A percentile compares a stretch with the other conserved stretches of the same genome.
Conservation (phyloP, 2,329 filamentous ascomycete species). For the Talaromyces piceae region DNA sequence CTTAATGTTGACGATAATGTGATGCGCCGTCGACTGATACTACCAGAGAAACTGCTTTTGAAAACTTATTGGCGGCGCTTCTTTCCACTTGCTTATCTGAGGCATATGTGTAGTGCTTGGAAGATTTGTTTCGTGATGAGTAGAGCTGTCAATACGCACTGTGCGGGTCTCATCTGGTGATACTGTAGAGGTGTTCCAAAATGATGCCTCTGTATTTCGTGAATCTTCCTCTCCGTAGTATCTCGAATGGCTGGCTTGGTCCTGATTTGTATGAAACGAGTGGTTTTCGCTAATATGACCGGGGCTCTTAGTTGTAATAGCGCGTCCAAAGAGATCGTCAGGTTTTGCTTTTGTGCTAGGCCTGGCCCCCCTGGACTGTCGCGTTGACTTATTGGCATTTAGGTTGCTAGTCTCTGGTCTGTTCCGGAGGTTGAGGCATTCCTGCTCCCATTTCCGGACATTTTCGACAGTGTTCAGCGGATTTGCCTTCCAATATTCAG, state of each 20-base stretch:
- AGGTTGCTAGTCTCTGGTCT: neutral
- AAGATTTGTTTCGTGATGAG: neutral
- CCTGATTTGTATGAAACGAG: neutral
- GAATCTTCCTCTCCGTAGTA: neutral
- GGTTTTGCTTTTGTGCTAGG: neutral
- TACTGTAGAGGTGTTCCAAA: neutral
- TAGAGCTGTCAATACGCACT: neutral
- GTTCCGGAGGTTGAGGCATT: slow-evolving; percentile 14
- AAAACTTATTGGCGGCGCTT: slow-evolving; percentile 23
- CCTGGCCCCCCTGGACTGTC: neutral
- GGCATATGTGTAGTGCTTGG: neutral
- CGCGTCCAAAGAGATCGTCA: neutral
- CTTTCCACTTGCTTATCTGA: slow-evolving; percentile 20
- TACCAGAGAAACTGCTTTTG: slow-evolving; percentile 30
- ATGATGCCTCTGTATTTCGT: neutral
- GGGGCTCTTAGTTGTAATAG: neutral
- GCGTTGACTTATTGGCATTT: neutral
- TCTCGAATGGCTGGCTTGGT: neutral
- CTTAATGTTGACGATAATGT: neutral
- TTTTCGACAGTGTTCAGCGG: slow-evolving; percentile 27
- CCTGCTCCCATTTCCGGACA: slow-evolving; percentile 30
- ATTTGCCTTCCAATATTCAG: slow-evolving; percentile 32
- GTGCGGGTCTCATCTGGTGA: neutral
- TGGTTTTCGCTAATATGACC: neutral
- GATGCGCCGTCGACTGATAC: no score